These are phyloP conservation scores for Eucalyptus sp. DNA, from an alignment of 345 rosid genomes.

Conservation along the genomic window DNA sequence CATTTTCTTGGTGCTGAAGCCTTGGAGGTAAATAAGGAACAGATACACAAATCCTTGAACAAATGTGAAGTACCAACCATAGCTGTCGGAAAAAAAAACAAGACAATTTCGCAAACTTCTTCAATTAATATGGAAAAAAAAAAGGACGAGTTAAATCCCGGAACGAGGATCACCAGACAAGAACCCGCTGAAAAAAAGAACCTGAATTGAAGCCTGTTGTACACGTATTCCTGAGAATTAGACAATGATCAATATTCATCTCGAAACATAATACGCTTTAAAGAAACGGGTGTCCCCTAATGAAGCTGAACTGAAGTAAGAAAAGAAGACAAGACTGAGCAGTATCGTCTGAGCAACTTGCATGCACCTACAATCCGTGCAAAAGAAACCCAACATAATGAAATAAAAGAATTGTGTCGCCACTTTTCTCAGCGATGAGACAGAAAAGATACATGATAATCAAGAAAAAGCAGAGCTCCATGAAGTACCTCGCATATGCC, in stretches of 20 bases:
- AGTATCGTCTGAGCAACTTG: not conserved
- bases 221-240: slow-evolving; percentile 74
- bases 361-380: not conserved
- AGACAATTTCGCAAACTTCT: not conserved
- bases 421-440: not conserved
- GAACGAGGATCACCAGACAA: not conserved
- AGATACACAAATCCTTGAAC: slow-evolving; percentile 96
- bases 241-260: not conserved
- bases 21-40: slow-evolving; percentile 75
- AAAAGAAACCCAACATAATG: not conserved
- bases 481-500: slow-evolving; percentile 86
- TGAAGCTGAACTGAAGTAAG: not conserved
- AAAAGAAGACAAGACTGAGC: not conserved
- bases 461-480: not conserved
- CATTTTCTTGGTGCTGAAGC: slow-evolving; percentile 80
- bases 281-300: not conserved
- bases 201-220: slow-evolving; percentile 91
- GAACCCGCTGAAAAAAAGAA: not conserved
- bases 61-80: slow-evolving; percentile 98
- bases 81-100: slow-evolving; percentile 25
- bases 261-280: not conserved
- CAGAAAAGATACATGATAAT: not conserved
- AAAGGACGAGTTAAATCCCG: not conserved
- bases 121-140: not conserved
- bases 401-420: not conserved